Evolutionary conservation across 1,284 basidiomycete genomes (phyloP).

Genomic region (Cutaneotrichosporon sp.): DNA sequence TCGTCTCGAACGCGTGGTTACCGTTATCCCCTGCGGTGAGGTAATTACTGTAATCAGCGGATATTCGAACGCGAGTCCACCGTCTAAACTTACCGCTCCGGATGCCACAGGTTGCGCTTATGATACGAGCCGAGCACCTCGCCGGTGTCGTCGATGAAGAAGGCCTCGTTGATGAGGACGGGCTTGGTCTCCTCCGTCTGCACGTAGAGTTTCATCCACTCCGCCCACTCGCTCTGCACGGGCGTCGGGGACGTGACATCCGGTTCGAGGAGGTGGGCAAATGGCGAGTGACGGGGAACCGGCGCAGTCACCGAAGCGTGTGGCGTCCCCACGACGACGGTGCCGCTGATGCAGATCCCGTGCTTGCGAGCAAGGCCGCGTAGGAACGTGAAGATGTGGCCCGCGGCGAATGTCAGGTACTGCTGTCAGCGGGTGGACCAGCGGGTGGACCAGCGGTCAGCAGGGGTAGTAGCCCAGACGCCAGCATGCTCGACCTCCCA

Average conservation of each 20-base stretch:
- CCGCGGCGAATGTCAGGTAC: slow-evolving; percentile 40
- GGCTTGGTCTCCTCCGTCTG: slow-evolving; percentile 24
- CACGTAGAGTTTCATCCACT: slow-evolving; percentile 27
- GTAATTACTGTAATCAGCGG: slow-evolving; percentile 33
- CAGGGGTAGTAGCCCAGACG: too few species aligned
- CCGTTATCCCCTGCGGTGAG: slow-evolving; percentile 35
- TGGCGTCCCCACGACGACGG: slow-evolving; percentile 35
- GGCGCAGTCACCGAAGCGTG: slow-evolving; percentile 14
- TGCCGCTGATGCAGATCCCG: slow-evolving; percentile 35
- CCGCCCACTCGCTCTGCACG: slow-evolving; percentile 25
- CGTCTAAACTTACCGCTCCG: slow-evolving; percentile 36
- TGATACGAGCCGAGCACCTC: slow-evolving; percentile 34
- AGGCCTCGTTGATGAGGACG: slow-evolving; percentile 38
- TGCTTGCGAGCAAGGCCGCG: slow-evolving; percentile 26
- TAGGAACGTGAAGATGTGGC: slow-evolving; percentile 28
- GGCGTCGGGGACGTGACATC: slow-evolving; percentile 9
- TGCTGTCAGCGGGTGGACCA: slow-evolving; percentile 13
- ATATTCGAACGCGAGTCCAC: too few species aligned
- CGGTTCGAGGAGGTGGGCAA: slow-evolving; percentile 27
- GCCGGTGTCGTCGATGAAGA: slow-evolving; percentile 41
- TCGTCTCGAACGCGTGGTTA: slow-evolving; percentile 40
- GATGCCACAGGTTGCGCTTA: slow-evolving; percentile 49
- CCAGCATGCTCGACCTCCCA: too few species aligned
- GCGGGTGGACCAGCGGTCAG: too few species aligned
- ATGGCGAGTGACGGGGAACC: slow-evolving; percentile 22